A percentile compares a stretch with the other conserved stretches of the same genome.
These are phyloP conservation scores for Galeopsis tetrahit DNA, from an alignment of 257 asterid species.

Conservation along the genomic window DNA sequence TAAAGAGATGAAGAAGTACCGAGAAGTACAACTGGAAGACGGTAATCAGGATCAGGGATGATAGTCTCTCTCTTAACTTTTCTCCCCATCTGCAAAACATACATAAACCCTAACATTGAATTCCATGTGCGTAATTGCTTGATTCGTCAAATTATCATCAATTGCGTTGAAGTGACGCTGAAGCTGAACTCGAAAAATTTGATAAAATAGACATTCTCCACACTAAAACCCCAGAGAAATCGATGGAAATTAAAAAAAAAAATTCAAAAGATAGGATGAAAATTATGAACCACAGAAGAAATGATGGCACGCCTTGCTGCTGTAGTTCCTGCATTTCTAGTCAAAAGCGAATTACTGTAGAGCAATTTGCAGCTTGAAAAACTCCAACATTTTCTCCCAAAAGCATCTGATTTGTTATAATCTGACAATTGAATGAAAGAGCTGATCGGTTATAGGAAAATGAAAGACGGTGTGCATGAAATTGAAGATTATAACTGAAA, in stretches of 20 bases:
- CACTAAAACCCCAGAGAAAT: background rate
- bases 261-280: slow-evolving; percentile 2
- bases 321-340: slow-evolving; percentile 34
- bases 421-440: slow-evolving; percentile 39
- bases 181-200: background rate
- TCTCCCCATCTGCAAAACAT: slow-evolving; percentile 62
- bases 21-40: slow-evolving; percentile 78
- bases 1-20: slow-evolving; percentile 38
- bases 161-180: background rate
- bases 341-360: slow-evolving; percentile 29
- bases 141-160: slow-evolving; percentile 7
- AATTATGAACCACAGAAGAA: slow-evolving; percentile 58
- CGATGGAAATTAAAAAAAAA: slow-evolving; percentile 4
- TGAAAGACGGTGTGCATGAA: background rate
- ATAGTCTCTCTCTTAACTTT: slow-evolving; percentile 63
- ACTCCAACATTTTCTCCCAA: slow-evolving; percentile 40
- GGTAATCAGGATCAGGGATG: slow-evolving; percentile 89
- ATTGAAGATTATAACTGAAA: background rate
- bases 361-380: slow-evolving; percentile 48
- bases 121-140: background rate
- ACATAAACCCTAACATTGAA: slow-evolving; percentile 13
- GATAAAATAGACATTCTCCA: background rate
- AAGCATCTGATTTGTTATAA: slow-evolving; percentile 38
- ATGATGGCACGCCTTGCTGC: slow-evolving; percentile 44
- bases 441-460: background rate